Percentiles rank a stretch among this genome's conserved stretches.
Evolutionary conservation across 164 flowering plant species (phyloP).

Genomic region (Tetracentron sinense): DNA sequence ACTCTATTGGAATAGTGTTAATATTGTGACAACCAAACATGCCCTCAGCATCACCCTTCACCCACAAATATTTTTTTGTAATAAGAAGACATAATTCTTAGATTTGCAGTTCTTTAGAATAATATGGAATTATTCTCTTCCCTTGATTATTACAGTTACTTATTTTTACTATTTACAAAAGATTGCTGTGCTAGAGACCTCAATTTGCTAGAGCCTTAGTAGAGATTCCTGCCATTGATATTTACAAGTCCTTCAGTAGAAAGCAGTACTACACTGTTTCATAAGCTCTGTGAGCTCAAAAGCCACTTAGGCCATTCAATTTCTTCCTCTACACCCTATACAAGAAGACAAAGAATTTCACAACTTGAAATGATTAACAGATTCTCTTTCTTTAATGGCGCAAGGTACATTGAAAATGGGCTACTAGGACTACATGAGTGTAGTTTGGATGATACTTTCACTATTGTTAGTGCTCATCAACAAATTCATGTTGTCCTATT

Average conservation of each 20-base stretch:
- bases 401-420: neutral
- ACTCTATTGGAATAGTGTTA: too few species aligned
- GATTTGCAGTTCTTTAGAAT: too few species aligned
- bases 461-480: neutral
- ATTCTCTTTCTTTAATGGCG: neutral
- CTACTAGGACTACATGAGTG: neutral
- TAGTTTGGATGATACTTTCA: neutral
- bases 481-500: neutral
- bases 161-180: too few species aligned
- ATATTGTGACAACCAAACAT: too few species aligned
- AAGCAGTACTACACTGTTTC: neutral
- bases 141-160: too few species aligned
- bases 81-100: too few species aligned
- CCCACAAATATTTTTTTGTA: too few species aligned
- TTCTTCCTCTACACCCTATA: neutral
- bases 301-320: neutral
- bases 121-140: too few species aligned
- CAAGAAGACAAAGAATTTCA: neutral
- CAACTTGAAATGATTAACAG: neutral
- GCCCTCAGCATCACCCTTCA: too few species aligned
- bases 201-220: neutral
- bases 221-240: neutral
- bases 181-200: too few species aligned
- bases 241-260: neutral
- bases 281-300: neutral